Base-by-base conservation (phyloP, 2,329 filamentous ascomycete species). In the Bimuria novae-zelandiae region DNA sequence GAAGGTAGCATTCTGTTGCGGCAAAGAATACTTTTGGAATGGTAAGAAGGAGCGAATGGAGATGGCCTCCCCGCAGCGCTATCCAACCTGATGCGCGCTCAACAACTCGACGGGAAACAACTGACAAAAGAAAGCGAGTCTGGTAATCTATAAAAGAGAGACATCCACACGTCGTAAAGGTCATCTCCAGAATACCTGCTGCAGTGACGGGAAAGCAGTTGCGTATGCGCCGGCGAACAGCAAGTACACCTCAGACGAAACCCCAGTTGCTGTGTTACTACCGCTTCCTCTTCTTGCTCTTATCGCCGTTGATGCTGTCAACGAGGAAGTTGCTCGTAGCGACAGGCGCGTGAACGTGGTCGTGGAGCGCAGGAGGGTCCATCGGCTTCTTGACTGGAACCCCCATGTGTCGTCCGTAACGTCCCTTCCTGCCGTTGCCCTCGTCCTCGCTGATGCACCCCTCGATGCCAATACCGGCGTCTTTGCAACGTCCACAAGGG, bases 381-480 rank as follows among this genome's bases (percentile, higher is more conserved):
- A 79, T 77, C 23, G 65, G 61, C 67, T 85, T 86, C 75, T 87
- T 87, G 57, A 88, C 81, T 1, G 84, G 78, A 27, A 88, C 84
- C 48, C 86, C 84, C 85, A 88, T 86, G 70, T 88, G 82, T 52
- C 86, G 80, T 54, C 86, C 84, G 65, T 97, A 97, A 52, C 94
- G 88, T 59, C 94, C 94, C 76, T 97, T 97, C 69, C 94, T 89
- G 60, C 93, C 94, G 73, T 97, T 97, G 60, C 92, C 92, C 76
- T 99, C 94, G 66, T 99, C 94, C 75, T 99, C 94, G 74, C 92
- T 97, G 75, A 99, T 86, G 75, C 94, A 99, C 60, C 93, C 90
- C 63, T 97, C 94, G 54, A 91, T 86, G 52, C 89, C 89, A 65
- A 99, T 90, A 17, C 94, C 94, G 37, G 94, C 94, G 76, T 99